These are phyloP conservation scores for Bruguiera hainesii DNA, from an alignment of 441 rosid species.

Conservation along the genomic window DNA sequence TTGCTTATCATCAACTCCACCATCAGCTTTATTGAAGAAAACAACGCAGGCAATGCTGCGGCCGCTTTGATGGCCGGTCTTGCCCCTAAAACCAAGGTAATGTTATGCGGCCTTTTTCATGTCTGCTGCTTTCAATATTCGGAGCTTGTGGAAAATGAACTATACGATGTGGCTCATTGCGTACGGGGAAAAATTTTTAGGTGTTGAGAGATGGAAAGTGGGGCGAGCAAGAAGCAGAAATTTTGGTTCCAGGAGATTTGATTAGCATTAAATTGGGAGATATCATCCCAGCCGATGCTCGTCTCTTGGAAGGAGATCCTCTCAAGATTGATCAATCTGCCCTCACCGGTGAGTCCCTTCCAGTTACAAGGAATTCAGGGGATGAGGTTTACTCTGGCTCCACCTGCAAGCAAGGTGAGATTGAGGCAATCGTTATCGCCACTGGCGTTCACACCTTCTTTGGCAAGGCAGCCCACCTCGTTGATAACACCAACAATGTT, in stretches of 20 bases:
- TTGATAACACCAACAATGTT: slow-evolving; percentile 83
- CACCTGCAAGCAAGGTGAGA: slow-evolving; percentile 95
- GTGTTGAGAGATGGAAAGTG: slow-evolving; percentile 86
- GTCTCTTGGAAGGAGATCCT: slow-evolving; percentile 89
- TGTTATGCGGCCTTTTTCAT: background rate
- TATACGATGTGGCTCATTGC: background rate
- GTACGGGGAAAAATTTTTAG: slow-evolving; percentile 23
- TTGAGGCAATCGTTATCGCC: slow-evolving; percentile 87
- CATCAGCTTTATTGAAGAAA: slow-evolving; percentile 87
- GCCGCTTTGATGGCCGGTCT: slow-evolving; percentile 98
- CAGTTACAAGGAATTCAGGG: slow-evolving; percentile 67
- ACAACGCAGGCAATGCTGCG: slow-evolving; percentile 93
- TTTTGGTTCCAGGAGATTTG: slow-evolving; percentile 86
- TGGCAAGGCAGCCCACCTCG: slow-evolving; percentile 96
- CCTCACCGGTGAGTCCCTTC: slow-evolving; percentile 87
- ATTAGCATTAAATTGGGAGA: slow-evolving; percentile 92
- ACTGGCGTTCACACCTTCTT: slow-evolving; percentile 96
- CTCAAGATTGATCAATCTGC: slow-evolving; percentile 91
- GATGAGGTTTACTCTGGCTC: slow-evolving; percentile 81
- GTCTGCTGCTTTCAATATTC: background rate
- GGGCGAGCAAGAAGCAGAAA: slow-evolving; percentile 78
- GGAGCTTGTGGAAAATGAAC: background rate
- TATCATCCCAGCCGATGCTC: slow-evolving; percentile 88
- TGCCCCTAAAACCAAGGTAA: slow-evolving; percentile 86
- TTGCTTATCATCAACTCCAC: slow-evolving; percentile 86